A percentile compares a stretch with the other conserved stretches of the same genome.
phyloP scores from a whole-genome alignment of 495 filamentous ascomycete genomes.

The Talaromyces thailandensis region DNA sequence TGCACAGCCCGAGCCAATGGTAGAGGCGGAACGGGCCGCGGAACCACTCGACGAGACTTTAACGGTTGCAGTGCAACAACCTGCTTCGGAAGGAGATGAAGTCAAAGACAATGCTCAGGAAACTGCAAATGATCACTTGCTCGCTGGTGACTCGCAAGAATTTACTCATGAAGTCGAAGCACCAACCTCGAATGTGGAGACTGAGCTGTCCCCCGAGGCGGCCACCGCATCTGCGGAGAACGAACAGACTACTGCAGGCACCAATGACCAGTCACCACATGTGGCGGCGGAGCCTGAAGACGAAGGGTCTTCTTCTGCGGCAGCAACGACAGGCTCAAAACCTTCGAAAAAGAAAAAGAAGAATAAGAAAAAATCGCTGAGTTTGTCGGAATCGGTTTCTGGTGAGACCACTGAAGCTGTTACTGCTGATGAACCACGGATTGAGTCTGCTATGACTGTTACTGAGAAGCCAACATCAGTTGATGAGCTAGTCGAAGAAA shows the following conservation, averaged over 20 bases:
- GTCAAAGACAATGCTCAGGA: background rate
- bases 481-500: background rate
- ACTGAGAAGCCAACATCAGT: background rate
- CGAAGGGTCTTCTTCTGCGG: background rate
- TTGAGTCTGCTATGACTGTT: background rate
- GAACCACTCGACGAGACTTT: background rate
- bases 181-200: background rate
- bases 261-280: slow-evolving; percentile 1
- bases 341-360: slow-evolving; percentile 8
- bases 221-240: background rate
- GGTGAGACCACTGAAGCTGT: background rate
- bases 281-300: slow-evolving; percentile 7
- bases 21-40: background rate
- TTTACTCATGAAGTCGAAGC: background rate
- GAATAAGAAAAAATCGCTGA: slow-evolving; percentile 8
- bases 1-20: background rate
- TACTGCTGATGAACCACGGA: background rate
- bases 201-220: slow-evolving; percentile 1
- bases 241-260: background rate
- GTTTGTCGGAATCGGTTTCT: background rate
- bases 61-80: background rate
- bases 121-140: background rate
- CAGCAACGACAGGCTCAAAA: background rate
- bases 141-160: background rate
- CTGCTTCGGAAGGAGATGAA: background rate